A percentile compares a stretch with the other conserved stretches of the same genome.
Evolutionary conservation across 306 rosid species (phyloP).

Genomic region (Sicyos baderoa): DNA sequence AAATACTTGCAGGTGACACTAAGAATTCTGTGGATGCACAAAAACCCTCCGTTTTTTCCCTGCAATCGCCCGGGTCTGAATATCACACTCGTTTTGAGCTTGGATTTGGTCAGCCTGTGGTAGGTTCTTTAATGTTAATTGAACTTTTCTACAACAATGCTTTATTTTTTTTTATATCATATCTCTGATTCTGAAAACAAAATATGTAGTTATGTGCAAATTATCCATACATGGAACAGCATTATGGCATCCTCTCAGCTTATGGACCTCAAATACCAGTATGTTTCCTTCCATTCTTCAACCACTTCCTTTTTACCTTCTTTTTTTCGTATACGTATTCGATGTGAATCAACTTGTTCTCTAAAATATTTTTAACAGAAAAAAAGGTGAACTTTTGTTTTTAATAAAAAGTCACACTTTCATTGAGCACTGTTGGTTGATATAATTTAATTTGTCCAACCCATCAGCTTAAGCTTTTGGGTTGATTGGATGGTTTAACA

Average conservation of each 20-base stretch:
- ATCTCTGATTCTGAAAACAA: neutral
- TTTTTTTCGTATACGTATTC: neutral
- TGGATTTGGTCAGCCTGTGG: slow-evolving; percentile 81
- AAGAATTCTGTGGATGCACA: slow-evolving; percentile 46
- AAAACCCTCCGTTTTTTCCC: slow-evolving; percentile 46
- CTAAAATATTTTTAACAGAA: neutral
- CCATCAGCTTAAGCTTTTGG: too few relatives aligned
- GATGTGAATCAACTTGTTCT: neutral
- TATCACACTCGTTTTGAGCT: slow-evolving; percentile 51
- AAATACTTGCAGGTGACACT: slow-evolving; percentile 37
- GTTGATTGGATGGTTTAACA: too few relatives aligned
- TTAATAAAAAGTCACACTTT: too few relatives aligned
- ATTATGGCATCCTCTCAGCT: slow-evolving; percentile 67
- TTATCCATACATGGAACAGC: slow-evolving; percentile 65
- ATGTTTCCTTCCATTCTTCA: slow-evolving; percentile 27
- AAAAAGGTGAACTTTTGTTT: too few relatives aligned
- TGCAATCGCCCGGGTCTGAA: slow-evolving; percentile 45
- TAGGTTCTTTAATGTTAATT: slow-evolving; percentile 14
- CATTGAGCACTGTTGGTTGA: too few relatives aligned
- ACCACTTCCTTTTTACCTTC: neutral
- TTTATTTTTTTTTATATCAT: too few relatives aligned
- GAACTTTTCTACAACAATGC: neutral
- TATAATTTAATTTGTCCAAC: too few relatives aligned
- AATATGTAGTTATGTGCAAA: slow-evolving; percentile 57
- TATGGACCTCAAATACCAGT: slow-evolving; percentile 77